Conservation (phyloP, 2,329 filamentous ascomycete genomes). For the Monosporascus sp. region DNA sequence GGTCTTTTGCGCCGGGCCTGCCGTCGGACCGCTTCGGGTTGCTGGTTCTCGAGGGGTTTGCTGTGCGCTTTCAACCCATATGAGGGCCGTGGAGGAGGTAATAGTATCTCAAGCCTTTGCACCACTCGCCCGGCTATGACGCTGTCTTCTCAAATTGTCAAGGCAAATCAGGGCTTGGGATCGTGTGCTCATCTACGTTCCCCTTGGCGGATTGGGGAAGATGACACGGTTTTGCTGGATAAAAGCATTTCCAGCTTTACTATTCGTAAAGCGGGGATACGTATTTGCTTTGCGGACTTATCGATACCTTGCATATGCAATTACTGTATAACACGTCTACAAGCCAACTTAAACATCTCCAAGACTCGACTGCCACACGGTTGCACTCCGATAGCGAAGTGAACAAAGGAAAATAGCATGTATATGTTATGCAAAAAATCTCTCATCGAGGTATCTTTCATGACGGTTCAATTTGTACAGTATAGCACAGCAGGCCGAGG, state of each 20-base stretch:
- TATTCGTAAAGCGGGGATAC: not conserved
- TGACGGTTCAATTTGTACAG: slow-evolving; percentile 32
- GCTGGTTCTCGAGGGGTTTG: too few relatives aligned
- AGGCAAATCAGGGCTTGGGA: too few relatives aligned
- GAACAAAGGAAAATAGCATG: not conserved
- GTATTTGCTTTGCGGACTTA: not conserved
- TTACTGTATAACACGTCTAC: not conserved
- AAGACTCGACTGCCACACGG: too few relatives aligned
- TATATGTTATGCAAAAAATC: not conserved
- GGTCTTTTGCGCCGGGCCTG: too few relatives aligned
- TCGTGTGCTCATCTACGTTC: not conserved
- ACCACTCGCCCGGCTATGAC: too few relatives aligned
- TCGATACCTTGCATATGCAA: not conserved
- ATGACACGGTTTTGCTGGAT: not conserved
- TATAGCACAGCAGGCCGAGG: slow-evolving; percentile 21
- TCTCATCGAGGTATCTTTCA: slow-evolving; percentile 10
- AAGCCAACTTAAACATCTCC: not conserved
- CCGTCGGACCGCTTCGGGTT: too few relatives aligned
- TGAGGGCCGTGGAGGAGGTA: too few relatives aligned
- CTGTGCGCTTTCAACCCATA: too few relatives aligned
- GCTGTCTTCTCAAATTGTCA: too few relatives aligned
- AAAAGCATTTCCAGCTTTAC: not conserved
- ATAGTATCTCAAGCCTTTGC: too few relatives aligned
- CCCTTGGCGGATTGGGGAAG: not conserved
- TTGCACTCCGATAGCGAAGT: too few relatives aligned